These are phyloP conservation scores for Rhizophagus prolifer DNA, from an alignment of 192 early-diverging fungal genomes.

Conservation along the genomic window DNA sequence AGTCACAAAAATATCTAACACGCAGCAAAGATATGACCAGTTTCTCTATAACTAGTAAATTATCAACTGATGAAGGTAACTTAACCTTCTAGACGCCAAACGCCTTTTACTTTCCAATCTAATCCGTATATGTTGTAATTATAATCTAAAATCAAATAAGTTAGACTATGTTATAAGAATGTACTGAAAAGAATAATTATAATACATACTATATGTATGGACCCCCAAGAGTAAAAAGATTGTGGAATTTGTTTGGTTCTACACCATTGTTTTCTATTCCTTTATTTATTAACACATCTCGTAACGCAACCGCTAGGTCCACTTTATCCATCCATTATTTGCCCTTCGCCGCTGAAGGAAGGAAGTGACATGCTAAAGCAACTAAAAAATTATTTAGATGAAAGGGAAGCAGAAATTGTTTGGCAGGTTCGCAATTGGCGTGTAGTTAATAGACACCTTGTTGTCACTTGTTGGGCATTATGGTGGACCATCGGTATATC, in stretches of 20 bases:
- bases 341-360: background rate
- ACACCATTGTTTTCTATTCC: slow-evolving; percentile 19
- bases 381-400: slow-evolving; percentile 17
- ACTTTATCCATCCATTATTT: slow-evolving; percentile 27
- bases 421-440: background rate
- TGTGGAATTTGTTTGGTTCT: background rate
- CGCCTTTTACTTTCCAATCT: background rate
- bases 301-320: background rate
- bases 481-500: background rate
- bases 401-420: slow-evolving; percentile 14
- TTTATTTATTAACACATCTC: slow-evolving; percentile 21
- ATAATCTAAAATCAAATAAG: slow-evolving; percentile 24
- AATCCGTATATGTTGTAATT: slow-evolving; percentile 27
- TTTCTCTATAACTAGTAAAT: slow-evolving; percentile 12
- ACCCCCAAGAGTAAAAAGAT: slow-evolving; percentile 11
- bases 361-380: background rate
- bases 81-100: slow-evolving; percentile 22
- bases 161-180: background rate
- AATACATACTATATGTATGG: slow-evolving; percentile 6
- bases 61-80: slow-evolving; percentile 7
- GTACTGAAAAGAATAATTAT: slow-evolving; percentile 6
- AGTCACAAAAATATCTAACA: background rate
- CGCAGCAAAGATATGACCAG: background rate
- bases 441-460: background rate
- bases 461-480: slow-evolving; percentile 5